Conservation (phyloP, 2,329 filamentous ascomycete species). For the Neofusicoccum kwambonambiense region DNA sequence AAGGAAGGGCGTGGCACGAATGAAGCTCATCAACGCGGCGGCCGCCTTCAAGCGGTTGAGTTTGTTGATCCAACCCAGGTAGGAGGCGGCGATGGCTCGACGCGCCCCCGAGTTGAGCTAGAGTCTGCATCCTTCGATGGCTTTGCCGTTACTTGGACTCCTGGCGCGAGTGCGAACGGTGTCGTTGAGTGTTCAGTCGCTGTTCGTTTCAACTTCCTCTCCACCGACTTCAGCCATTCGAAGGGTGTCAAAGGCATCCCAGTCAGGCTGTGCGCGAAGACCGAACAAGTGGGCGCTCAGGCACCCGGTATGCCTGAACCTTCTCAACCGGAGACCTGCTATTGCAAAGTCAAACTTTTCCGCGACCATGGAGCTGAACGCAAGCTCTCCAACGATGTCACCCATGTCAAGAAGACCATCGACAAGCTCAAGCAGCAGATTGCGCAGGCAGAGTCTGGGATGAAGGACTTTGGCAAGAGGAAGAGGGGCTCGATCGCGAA, state of each 20-base stretch:
- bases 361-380: conserved; percentile 93
- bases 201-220: conserved; percentile 96
- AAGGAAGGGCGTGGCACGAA: conserved; percentile 95
- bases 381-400: conserved; percentile 90
- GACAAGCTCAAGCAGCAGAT: conserved; percentile 96
- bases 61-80: conserved; percentile 70
- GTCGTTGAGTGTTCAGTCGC: conserved; percentile 77
- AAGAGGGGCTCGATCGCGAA: conserved; percentile 55
- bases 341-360: conserved; percentile 96
- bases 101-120: conserved; percentile 48
- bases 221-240: conserved; percentile 97
- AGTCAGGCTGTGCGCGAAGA: conserved; percentile 89
- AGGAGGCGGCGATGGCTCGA: conserved; percentile 51
- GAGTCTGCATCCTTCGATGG: conserved; percentile 80
- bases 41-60: conserved; percentile 91
- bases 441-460: conserved; percentile 65
- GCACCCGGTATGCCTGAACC: conserved; percentile 46
- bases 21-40: conserved; percentile 89
- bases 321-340: conserved; percentile 69
- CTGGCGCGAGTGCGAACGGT: conserved; percentile 60
- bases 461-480: conserved; percentile 60
- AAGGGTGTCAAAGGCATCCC: conserved; percentile 98
- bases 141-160: conserved; percentile 87
- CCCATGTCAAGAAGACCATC: conserved; percentile 93
- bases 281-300: conserved; percentile 58